A percentile compares a stretch with the other conserved stretches of the same genome.
Conservation (phyloP, 345 rosid genomes). For the Hypericum perforatum region DNA sequence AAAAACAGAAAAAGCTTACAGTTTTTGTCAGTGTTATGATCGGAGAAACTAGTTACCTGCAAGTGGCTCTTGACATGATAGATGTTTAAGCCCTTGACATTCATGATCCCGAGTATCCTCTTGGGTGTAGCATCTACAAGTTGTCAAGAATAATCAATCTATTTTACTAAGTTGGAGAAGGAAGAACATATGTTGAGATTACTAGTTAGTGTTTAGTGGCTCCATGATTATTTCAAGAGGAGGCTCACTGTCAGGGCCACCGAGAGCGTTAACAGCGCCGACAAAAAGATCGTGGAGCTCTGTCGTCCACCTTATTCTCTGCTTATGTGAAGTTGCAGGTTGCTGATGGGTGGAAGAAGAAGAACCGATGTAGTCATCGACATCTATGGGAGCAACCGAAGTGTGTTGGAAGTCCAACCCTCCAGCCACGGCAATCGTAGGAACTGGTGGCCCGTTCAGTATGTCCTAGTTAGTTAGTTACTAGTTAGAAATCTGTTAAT, state of each 20-base stretch:
- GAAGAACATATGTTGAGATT: background rate
- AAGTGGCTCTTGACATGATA: conserved; percentile 33
- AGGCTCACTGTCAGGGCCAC: conserved; percentile 28
- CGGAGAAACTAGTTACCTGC: conserved; percentile 17
- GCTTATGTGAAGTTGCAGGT: conserved; percentile 15
- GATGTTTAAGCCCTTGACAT: conserved; percentile 23
- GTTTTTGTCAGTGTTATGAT: background rate
- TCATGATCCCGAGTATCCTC: conserved; percentile 24
- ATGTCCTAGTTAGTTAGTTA: conserved; percentile 7
- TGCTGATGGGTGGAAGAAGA: conserved; percentile 1
- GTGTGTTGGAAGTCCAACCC: conserved; percentile 4
- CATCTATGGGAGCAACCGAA: background rate
- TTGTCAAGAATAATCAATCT: background rate
- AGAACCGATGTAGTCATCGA: background rate
- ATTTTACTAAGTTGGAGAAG: background rate
- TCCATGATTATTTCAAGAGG: background rate
- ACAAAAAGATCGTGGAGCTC: conserved; percentile 30
- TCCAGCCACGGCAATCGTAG: background rate
- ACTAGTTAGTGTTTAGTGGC: background rate
- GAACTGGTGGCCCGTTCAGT: conserved; percentile 4
- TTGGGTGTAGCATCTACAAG: conserved; percentile 31
- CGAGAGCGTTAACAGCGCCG: conserved; percentile 23
- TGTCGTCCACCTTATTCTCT: conserved; percentile 31
- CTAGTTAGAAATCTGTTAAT: too few species aligned
- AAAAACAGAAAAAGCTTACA: background rate